Percentiles rank a stretch among this genome's conserved stretches.
Conservation (phyloP, 768 basidiomycete genomes). For the Pisolithus albus region DNA sequence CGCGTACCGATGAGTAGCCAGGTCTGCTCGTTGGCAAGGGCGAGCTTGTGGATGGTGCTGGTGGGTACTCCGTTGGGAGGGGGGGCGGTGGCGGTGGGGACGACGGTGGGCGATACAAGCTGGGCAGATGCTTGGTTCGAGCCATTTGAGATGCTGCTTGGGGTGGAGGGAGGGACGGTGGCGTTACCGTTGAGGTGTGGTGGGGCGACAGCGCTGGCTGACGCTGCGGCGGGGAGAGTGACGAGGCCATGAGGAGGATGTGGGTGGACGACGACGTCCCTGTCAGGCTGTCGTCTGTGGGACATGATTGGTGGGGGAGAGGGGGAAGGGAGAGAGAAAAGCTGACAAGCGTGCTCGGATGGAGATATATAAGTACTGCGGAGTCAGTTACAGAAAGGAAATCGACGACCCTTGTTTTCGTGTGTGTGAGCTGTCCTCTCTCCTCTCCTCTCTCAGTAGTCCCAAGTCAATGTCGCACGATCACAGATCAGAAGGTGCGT, state of each 20-base stretch:
- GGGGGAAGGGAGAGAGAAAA: constrained; percentile 43
- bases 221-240: constrained; percentile 34
- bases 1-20: constrained; percentile 86
- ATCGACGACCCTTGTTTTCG: constrained; percentile 31
- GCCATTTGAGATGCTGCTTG: constrained; percentile 34
- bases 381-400: constrained; percentile 31
- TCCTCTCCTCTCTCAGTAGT: constrained; percentile 9
- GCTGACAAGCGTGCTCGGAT: constrained; percentile 35
- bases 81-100: constrained; percentile 24
- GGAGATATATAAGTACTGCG: constrained; percentile 52
- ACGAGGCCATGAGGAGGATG: constrained; percentile 36
- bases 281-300: constrained; percentile 52
- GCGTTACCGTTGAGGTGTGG: constrained; percentile 50
- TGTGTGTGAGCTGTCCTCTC: not conserved
- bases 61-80: constrained; percentile 25
- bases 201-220: constrained; percentile 11
- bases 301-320: constrained; percentile 42
- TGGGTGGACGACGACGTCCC: constrained; percentile 61
- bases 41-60: constrained; percentile 66
- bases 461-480: constrained; percentile 43
- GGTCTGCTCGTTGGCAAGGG: constrained; percentile 86
- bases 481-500: constrained; percentile 41
- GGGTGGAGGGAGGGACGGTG: constrained; percentile 37
- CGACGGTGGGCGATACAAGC: constrained; percentile 44
- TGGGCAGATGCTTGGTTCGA: constrained; percentile 28